A percentile compares a stretch with the other conserved stretches of the same genome.
Evolutionary conservation across 2,329 filamentous ascomycete species (phyloP).

Genomic region (Falciphora oryzae): DNA sequence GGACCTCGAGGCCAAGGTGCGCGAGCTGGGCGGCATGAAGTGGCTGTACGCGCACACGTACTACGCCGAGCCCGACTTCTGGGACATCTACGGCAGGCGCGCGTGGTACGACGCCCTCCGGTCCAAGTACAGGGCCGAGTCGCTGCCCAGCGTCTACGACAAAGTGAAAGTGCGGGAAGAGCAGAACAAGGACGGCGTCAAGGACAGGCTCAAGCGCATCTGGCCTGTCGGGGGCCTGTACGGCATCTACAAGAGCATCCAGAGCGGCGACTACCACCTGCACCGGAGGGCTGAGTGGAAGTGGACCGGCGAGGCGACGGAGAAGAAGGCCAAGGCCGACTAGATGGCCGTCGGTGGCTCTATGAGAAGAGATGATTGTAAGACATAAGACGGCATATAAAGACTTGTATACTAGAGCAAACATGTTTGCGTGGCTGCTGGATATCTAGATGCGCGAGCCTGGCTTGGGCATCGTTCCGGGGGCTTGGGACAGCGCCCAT

Average conservation of each 20-base stretch:
- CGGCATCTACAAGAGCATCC: constrained; percentile 54
- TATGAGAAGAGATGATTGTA: neutral
- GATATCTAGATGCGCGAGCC: too few relatives aligned
- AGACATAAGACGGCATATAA: neutral
- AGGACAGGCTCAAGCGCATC: constrained; percentile 37
- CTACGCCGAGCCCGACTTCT: constrained; percentile 69
- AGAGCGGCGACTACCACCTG: constrained; percentile 49
- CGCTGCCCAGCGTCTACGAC: constrained; percentile 63
- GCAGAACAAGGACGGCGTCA: constrained; percentile 22
- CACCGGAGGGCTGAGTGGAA: constrained; percentile 50
- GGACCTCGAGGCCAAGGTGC: constrained; percentile 63
- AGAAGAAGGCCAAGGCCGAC: constrained; percentile 1
- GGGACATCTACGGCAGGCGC: constrained; percentile 53
- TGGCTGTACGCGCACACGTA: constrained; percentile 86
- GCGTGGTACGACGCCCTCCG: constrained; percentile 58
- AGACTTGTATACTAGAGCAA: neutral
- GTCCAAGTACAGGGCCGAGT: constrained; percentile 54
- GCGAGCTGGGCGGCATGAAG: constrained; percentile 69
- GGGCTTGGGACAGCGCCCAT: too few relatives aligned
- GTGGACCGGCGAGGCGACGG: constrained; percentile 19
- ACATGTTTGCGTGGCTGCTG: too few relatives aligned
- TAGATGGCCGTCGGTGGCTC: too few relatives aligned
- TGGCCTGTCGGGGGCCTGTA: constrained; percentile 55
- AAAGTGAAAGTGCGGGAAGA: constrained; percentile 53
- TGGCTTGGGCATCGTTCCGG: too few relatives aligned